These are phyloP conservation scores for Moniliophthora roreri DNA, from an alignment of 1,284 basidiomycete genomes.

Conservation along the genomic window DNA sequence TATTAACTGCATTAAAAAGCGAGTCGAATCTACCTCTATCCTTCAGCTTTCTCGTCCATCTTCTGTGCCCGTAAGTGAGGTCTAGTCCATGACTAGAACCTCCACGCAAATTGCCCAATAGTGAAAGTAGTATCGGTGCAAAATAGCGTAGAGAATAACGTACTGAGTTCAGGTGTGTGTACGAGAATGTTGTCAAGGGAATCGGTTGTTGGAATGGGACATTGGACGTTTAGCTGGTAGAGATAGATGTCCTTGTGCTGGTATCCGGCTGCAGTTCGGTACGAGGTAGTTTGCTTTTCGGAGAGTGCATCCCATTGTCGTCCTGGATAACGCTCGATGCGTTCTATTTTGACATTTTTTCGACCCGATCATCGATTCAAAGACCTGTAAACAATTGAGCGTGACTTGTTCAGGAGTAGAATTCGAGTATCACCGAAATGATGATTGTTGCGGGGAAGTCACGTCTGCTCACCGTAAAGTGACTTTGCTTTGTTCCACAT, in stretches of 20 bases:
- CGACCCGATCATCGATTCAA: no score
- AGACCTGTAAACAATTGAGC: no score
- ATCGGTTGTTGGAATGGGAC: slow-evolving; percentile 57
- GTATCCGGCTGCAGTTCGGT: no score
- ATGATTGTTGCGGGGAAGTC: no score
- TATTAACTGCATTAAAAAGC: slow-evolving; percentile 55
- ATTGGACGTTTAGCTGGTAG: background rate
- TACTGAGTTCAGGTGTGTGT: slow-evolving; percentile 47
- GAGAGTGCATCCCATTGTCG: no score
- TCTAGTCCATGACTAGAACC: slow-evolving; percentile 63
- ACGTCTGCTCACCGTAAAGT: no score
- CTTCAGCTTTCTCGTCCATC: slow-evolving; percentile 69
- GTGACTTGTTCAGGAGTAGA: no score
- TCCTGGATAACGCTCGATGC: no score
- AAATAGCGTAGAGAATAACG: slow-evolving; percentile 71
- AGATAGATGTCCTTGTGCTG: background rate
- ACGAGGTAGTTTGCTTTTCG: no score
- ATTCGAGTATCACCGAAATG: no score
- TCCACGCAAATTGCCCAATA: background rate
- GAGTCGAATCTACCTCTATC: slow-evolving; percentile 63
- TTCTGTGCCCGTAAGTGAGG: slow-evolving; percentile 64
- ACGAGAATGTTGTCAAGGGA: slow-evolving; percentile 68
- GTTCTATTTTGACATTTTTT: no score
- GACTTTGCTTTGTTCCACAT: no score
- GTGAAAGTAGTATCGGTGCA: slow-evolving; percentile 21